Evolutionary conservation across 2,329 filamentous ascomycete species (phyloP).

Genomic region (Leptosphaerulina australis): DNA sequence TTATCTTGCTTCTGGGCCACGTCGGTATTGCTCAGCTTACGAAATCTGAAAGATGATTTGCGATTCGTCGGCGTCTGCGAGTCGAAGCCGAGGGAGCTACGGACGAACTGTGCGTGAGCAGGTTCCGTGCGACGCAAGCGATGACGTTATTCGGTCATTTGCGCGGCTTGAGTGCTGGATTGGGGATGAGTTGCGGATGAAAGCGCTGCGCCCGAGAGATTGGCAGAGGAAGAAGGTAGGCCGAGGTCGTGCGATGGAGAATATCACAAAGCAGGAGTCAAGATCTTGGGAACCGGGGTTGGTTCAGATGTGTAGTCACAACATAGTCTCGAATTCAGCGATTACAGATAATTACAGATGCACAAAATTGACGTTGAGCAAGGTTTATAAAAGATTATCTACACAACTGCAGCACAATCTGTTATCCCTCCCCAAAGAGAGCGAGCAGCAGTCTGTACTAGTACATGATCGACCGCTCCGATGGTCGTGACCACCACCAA

Average conservation of each 20-base stretch:
- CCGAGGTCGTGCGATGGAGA: constrained; percentile 5
- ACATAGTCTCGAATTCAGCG: too few relatives aligned
- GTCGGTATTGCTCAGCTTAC: constrained; percentile 14
- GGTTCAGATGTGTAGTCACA: neutral
- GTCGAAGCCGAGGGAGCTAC: constrained; percentile 9
- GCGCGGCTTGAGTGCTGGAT: constrained; percentile 7
- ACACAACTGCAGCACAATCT: neutral
- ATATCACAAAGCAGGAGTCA: constrained; percentile 9
- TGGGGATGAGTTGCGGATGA: constrained; percentile 4
- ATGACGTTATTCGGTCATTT: constrained; percentile 15
- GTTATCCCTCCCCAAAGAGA: neutral
- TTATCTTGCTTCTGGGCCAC: constrained; percentile 9
- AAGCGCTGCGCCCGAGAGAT: neutral
- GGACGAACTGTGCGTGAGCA: constrained; percentile 3
- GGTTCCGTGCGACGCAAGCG: neutral
- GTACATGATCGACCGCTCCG: constrained; percentile 3
- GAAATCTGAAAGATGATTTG: constrained; percentile 2
- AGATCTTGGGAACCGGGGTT: neutral
- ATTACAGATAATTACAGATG: neutral
- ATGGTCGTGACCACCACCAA: neutral
- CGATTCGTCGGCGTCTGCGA: constrained; percentile 4
- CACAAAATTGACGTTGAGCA: neutral
- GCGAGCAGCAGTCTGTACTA: neutral
- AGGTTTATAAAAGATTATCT: neutral
- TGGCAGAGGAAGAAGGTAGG: neutral